These are phyloP conservation scores for Umbilicus rupestris DNA, from an alignment of 164 flowering plant genomes.

Conservation along the genomic window DNA sequence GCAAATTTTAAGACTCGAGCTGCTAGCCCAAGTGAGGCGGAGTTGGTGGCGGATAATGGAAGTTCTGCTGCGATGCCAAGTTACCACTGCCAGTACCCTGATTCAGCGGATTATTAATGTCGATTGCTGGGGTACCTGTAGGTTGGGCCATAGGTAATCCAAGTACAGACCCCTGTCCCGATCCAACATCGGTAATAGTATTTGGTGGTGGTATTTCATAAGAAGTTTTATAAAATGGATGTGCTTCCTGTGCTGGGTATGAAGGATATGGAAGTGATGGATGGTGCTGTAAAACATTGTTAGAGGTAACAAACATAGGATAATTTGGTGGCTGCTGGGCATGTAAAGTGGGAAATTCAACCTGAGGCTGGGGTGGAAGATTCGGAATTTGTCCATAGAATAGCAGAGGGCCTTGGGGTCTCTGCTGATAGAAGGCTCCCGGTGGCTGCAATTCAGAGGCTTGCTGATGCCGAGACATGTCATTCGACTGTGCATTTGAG, in stretches of 20 bases:
- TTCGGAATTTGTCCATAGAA: constrained; percentile 30
- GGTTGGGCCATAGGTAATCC: constrained; percentile 53
- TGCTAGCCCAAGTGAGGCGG: constrained; percentile 36
- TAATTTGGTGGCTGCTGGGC: constrained; percentile 42
- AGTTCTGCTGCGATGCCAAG: constrained; percentile 36
- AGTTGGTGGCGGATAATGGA: constrained; percentile 40
- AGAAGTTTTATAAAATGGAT: constrained; percentile 36
- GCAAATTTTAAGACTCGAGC: neutral
- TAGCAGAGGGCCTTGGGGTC: constrained; percentile 25
- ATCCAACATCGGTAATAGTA: constrained; percentile 36
- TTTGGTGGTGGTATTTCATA: constrained; percentile 49
- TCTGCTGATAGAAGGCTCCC: constrained; percentile 37
- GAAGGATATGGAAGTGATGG: constrained; percentile 50
- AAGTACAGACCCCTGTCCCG: constrained; percentile 57
- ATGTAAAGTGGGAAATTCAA: constrained; percentile 37
- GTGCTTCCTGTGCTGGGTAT: constrained; percentile 49
- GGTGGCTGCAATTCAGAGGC: constrained; percentile 43
- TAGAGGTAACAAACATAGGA: constrained; percentile 40
- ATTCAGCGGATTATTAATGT: constrained; percentile 21
- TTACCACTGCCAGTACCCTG: constrained; percentile 49
- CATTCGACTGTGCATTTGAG: constrained; percentile 48
- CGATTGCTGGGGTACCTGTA: constrained; percentile 10
- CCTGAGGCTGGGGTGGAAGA: constrained; percentile 29
- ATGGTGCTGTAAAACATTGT: constrained; percentile 27
- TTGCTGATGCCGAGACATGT: constrained; percentile 41